Evolutionary conservation across 176 grass and related monocot species (phyloP), one percentile per base, ranked within the genome.

Genomic region (Saccharum officinarum): DNA sequence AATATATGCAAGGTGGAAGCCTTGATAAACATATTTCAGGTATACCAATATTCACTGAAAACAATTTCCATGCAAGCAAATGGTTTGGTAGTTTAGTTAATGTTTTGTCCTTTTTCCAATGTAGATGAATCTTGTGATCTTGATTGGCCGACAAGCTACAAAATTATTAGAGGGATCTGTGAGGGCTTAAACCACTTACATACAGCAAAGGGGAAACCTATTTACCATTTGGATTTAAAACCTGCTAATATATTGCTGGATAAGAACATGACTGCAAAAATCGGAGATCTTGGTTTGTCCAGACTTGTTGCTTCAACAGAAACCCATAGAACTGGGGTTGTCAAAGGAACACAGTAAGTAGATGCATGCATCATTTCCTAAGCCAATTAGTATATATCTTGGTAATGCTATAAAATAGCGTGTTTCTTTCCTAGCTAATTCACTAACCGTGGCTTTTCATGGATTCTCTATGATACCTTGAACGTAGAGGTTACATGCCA

Each of bases 161-260:
- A 16, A 16, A 69, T 80, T 22, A 80, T 52, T 15, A 37, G 36
- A 80, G 78, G 78, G 9, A 80, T 3, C 8, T 80, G 42, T 23
- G 30, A 49, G 28, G 78, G 78, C 11, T 69, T 80, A 69, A 80
- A 80, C 4, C 65, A 80, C 65, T 10, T 80, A 0, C 78, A 80
- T 23, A 41, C 7, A 2, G 28, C 6, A 50, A 16, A 37, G 40
- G 44, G n/a, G 6, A 49, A 67, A 68, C 63, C 78, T 25, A 80
- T 69, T 69, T 52, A 23, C 41, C 64, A 50, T 36, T 11, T 34
- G 8, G 15, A 76, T 30, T 37, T 76, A 16, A 49, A 49, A 49
- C 46, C 46, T 49, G 13, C 46, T 49, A 49, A 49, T 49, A 49
- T 49, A 15, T 49, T 49, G 46, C 46, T 49, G 13, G 46, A 49